phyloP scores from a whole-genome alignment of 169 alveolate species.

The Plasmodium blacklocki region DNA sequence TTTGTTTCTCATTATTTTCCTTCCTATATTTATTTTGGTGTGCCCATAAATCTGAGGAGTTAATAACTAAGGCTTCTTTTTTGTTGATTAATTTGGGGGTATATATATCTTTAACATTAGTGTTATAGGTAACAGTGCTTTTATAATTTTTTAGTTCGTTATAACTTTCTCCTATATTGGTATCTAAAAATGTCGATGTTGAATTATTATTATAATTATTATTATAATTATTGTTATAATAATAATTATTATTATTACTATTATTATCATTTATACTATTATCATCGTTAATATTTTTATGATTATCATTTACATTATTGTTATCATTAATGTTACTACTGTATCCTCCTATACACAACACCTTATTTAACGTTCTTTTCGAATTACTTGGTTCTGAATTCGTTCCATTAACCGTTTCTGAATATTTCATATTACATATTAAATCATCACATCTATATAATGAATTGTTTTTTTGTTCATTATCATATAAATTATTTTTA shows the following conservation, averaged over 20 bases:
- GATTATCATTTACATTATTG: no score
- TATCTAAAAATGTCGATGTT: not conserved
- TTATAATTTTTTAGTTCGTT: not conserved
- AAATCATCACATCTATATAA: not conserved
- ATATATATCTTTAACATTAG: constrained; percentile 27
- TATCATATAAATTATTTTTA: not conserved
- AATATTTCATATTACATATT: not conserved
- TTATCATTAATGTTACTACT: no score
- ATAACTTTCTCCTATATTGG: not conserved
- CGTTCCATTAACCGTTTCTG: not conserved
- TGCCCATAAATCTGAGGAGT: constrained; percentile 84
- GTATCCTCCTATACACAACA: no score
- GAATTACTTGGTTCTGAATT: constrained; percentile 1
- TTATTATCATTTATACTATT: no score
- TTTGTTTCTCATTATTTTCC: constrained; percentile 58
- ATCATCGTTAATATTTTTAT: no score
- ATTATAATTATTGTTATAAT: not conserved
- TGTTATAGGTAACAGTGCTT: constrained; percentile 32
- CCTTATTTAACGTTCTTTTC: not conserved
- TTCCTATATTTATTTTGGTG: constrained; percentile 77
- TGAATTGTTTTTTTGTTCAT: not conserved
- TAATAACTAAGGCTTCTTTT: constrained; percentile 82
- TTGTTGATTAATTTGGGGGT: constrained; percentile 36
- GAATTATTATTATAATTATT: not conserved
- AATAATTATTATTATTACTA: not conserved